Conservation (phyloP, 495 filamentous ascomycete species). For the Hypoxylon intermedium region DNA sequence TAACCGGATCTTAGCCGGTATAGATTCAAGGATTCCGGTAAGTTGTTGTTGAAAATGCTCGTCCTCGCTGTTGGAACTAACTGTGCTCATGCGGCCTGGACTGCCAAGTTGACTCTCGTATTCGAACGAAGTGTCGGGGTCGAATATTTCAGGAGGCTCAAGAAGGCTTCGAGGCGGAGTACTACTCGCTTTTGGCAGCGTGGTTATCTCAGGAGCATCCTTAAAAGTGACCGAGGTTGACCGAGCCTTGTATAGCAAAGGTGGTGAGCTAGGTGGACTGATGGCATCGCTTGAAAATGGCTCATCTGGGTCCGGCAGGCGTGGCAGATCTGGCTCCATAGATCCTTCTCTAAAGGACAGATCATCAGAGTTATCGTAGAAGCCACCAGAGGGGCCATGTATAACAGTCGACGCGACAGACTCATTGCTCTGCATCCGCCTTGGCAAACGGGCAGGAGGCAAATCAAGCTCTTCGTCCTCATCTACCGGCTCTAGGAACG, state of each 20-base stretch:
- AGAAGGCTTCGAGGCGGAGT: slow-evolving; percentile 37
- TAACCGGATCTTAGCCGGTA: slow-evolving; percentile 82
- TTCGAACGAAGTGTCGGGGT: slow-evolving; percentile 49
- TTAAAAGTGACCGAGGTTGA: slow-evolving; percentile 54
- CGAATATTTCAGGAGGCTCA: slow-evolving; percentile 27
- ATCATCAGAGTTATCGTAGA: slow-evolving; percentile 38
- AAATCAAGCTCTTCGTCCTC: slow-evolving; percentile 45
- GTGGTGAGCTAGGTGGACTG: slow-evolving; percentile 54
- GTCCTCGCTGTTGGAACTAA: slow-evolving; percentile 48
- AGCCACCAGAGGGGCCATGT: slow-evolving; percentile 39
- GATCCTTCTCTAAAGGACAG: slow-evolving; percentile 35
- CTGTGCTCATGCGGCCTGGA: slow-evolving; percentile 42
- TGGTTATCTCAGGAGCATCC: slow-evolving; percentile 48
- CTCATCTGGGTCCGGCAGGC: slow-evolving; percentile 40
- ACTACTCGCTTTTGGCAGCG: slow-evolving; percentile 39
- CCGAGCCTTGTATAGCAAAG: slow-evolving; percentile 47
- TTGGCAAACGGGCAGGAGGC: slow-evolving; percentile 34
- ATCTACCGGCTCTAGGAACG: slow-evolving; percentile 37
- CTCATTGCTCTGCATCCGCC: slow-evolving; percentile 42
- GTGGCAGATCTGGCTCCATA: slow-evolving; percentile 47
- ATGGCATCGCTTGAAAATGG: slow-evolving; percentile 46
- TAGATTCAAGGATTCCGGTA: slow-evolving; percentile 77
- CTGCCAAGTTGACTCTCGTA: slow-evolving; percentile 41
- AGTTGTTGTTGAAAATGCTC: slow-evolving; percentile 86
- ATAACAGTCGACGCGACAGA: slow-evolving; percentile 53